These are phyloP conservation scores for Trichophyton equinum DNA, from an alignment of 2,329 filamentous ascomycete genomes.

Conservation along the genomic window DNA sequence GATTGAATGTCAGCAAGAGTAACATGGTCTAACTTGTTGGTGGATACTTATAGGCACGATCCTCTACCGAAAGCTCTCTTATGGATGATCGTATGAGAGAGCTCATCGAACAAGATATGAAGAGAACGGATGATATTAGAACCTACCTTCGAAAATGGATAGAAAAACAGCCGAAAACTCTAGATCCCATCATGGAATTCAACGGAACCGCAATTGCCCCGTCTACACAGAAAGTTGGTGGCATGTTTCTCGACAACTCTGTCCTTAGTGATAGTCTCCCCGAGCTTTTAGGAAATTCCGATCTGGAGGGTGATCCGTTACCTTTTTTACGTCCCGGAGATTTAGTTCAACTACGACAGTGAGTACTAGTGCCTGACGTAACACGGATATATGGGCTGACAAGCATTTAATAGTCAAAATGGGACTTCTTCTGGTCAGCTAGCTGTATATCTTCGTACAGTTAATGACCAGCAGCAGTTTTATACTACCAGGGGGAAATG, in stretches of 20 bases:
- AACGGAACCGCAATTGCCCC: neutral
- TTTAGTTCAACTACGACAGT: constrained; percentile 27
- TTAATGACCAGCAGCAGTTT: constrained; percentile 32
- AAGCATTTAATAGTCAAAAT: constrained; percentile 10
- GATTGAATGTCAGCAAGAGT: no score
- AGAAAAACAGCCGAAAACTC: constrained; percentile 2
- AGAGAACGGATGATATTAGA: constrained; percentile 28
- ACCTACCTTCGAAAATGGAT: constrained; percentile 33
- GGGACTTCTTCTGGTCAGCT: constrained; percentile 19
- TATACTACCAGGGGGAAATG: constrained; percentile 34
- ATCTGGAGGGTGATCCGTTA: constrained; percentile 19
- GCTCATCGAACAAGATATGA: constrained; percentile 21
- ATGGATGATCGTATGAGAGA: neutral
- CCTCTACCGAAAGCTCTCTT: neutral
- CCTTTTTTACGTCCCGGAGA: constrained; percentile 31
- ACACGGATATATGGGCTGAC: constrained; percentile 9
- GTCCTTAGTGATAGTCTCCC: constrained; percentile 2
- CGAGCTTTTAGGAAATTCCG: constrained; percentile 6
- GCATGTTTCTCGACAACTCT: constrained; percentile 12
- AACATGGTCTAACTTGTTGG: neutral
- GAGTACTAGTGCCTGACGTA: constrained; percentile 9
- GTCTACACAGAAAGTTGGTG: constrained; percentile 2
- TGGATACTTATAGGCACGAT: neutral
- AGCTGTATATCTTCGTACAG: constrained; percentile 31
- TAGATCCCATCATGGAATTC: neutral